Conservation (phyloP, 2,329 filamentous ascomycete genomes). For the Arthrobotrys iridis region DNA sequence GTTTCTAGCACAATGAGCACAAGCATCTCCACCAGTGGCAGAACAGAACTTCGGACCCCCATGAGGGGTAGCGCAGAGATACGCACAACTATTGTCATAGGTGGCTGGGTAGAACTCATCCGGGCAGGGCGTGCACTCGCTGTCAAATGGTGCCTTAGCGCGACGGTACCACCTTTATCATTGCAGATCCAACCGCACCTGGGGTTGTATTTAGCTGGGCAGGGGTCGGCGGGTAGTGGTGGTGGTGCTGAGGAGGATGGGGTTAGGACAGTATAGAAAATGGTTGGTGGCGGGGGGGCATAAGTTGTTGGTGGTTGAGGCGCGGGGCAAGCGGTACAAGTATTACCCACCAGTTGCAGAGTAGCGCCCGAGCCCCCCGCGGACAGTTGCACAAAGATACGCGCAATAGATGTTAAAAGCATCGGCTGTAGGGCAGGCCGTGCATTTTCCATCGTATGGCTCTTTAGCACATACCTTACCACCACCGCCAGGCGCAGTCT, state of each 20-base stretch:
- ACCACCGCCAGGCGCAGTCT: neutral
- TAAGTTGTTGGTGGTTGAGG: neutral
- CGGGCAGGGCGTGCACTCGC: neutral
- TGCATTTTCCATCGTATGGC: neutral
- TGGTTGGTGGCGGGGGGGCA: neutral
- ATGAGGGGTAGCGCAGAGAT: neutral
- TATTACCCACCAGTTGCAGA: neutral
- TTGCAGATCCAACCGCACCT: neutral
- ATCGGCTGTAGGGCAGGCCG: neutral
- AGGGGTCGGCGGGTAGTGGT: neutral
- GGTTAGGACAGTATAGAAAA: neutral
- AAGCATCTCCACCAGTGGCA: neutral
- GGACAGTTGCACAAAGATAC: neutral
- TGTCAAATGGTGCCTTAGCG: neutral
- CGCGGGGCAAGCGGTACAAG: neutral
- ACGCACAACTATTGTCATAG: neutral
- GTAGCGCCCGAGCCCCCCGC: neutral
- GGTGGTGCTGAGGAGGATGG: neutral
- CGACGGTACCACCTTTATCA: neutral
- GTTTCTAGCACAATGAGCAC: neutral
- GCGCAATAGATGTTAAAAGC: neutral
- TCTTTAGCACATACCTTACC: neutral
- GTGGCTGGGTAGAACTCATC: conserved; percentile 1
- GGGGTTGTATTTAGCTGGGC: neutral
- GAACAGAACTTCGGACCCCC: conserved; percentile 18